phyloP scores from a whole-genome alignment of 1,139 yeast species.

The Kazachstania sp. region DNA sequence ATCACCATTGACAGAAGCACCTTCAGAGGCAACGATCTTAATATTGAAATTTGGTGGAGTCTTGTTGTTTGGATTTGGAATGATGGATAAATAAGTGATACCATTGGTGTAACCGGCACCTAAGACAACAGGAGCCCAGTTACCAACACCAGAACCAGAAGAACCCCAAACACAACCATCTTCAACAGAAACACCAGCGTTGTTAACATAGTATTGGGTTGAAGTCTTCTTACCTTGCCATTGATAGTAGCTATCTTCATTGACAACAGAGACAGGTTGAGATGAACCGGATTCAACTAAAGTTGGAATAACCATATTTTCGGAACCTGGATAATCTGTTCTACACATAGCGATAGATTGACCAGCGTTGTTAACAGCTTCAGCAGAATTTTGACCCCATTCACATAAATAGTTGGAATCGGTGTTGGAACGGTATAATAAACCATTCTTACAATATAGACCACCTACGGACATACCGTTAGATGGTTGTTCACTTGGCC shows the following conservation, averaged over 20 bases:
- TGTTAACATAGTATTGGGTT: constrained; percentile 93
- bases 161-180: constrained; percentile 95
- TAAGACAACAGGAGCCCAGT: constrained; percentile 96
- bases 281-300: constrained; percentile 59
- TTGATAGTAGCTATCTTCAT: constrained; percentile 63
- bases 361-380: constrained; percentile 55
- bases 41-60: constrained; percentile 75
- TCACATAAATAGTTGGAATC: constrained; percentile 61
- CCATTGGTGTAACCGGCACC: constrained; percentile 87
- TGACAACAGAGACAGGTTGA: constrained; percentile 67
- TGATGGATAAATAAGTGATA: constrained; percentile 75
- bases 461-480: constrained; percentile 92
- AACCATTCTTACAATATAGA: constrained; percentile 67
- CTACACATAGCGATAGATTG: constrained; percentile 80
- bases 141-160: constrained; percentile 72
- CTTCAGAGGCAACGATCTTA: constrained; percentile 69
- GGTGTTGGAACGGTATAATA: constrained; percentile 68
- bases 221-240: constrained; percentile 84
- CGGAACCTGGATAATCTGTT: constrained; percentile 98
- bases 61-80: constrained; percentile 89
- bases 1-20: constrained; percentile 57
- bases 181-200: constrained; percentile 82
- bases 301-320: constrained; percentile 95
- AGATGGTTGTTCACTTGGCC: constrained; percentile 81
- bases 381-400: constrained; percentile 69